A percentile compares a stretch with the other conserved stretches of the same genome.
Evolutionary conservation across 345 rosid species (phyloP).

Genomic region (Brassica carinata): DNA sequence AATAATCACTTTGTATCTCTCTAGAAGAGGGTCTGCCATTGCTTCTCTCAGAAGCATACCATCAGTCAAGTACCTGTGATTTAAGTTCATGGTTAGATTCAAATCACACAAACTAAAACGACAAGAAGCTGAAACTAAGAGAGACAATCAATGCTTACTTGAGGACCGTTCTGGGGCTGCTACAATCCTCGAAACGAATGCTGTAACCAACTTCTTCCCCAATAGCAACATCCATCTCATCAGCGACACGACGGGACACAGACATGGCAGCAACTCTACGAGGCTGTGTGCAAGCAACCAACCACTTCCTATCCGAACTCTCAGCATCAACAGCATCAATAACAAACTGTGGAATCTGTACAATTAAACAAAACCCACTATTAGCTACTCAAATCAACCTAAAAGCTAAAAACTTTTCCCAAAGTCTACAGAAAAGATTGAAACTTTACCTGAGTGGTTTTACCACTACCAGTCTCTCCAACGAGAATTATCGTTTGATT

Average conservation of each 20-base stretch:
- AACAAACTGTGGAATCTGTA: slow-evolving; percentile 97
- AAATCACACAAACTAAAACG: too few relatives aligned
- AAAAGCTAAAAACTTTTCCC: not conserved
- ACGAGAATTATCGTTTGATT: slow-evolving; percentile 79
- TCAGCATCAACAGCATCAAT: slow-evolving; percentile 85
- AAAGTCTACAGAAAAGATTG: not conserved
- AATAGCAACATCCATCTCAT: slow-evolving; percentile 96
- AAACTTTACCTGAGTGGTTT: slow-evolving; percentile 82
- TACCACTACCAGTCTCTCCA: slow-evolving; percentile 98
- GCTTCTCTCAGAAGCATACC: slow-evolving; percentile 99
- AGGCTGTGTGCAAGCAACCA: slow-evolving; percentile 96
- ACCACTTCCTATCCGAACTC: slow-evolving; percentile 73
- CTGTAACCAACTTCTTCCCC: slow-evolving; percentile 99
- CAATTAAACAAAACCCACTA: slow-evolving; percentile 26
- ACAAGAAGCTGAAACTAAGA: not conserved
- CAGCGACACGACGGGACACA: slow-evolving; percentile 99
- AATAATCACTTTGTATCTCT: slow-evolving; percentile 91
- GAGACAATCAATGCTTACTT: slow-evolving; percentile 60
- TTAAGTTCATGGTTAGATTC: slow-evolving; percentile 16
- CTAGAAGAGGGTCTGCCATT: slow-evolving; percentile 96
- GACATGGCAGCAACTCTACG: slow-evolving; percentile 99
- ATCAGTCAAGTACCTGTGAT: slow-evolving; percentile 77
- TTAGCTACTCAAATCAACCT: not conserved
- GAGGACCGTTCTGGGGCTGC: slow-evolving; percentile 79
- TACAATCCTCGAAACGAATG: slow-evolving; percentile 95